Conservation (phyloP, 352 stramenopile genomes). For the Blastocystis sp. region DNA sequence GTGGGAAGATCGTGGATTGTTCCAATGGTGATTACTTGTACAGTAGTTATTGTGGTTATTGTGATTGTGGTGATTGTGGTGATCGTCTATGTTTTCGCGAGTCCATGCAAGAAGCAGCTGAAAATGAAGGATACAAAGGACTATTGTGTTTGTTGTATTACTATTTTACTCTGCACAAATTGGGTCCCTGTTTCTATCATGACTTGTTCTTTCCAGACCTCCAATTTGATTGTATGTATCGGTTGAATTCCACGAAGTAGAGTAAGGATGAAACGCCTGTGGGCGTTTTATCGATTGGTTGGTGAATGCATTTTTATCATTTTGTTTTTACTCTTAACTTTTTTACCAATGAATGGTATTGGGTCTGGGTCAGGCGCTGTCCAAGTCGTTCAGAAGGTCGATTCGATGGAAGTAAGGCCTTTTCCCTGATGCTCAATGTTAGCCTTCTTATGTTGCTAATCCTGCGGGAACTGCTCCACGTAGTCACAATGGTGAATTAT, state of each 20-base stretch:
- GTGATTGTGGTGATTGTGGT: background rate
- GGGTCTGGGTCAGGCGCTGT: too few relatives aligned
- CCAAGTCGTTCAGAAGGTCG: too few relatives aligned
- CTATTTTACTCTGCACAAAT: too few relatives aligned
- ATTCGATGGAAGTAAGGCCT: too few relatives aligned
- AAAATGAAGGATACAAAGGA: background rate
- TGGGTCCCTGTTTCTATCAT: background rate
- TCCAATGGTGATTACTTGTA: background rate
- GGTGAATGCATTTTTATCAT: too few relatives aligned
- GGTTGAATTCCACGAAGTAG: too few relatives aligned
- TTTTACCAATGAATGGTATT: too few relatives aligned
- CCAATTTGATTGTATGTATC: background rate
- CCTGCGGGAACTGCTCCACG: background rate
- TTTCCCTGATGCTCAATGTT: too few relatives aligned
- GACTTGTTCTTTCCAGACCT: background rate
- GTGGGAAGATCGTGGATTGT: slow-evolving; percentile 38
- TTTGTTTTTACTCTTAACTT: too few relatives aligned
- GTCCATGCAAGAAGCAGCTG: background rate
- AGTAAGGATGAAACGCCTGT: too few relatives aligned
- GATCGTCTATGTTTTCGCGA: slow-evolving; percentile 37
- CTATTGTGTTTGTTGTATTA: background rate
- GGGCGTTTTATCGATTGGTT: too few relatives aligned
- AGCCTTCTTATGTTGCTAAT: too few relatives aligned
- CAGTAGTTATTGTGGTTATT: background rate
- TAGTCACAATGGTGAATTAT: background rate